Evolutionary conservation across 2,329 filamentous ascomycete species (phyloP).

Genomic region (Calonectria pteridis): DNA sequence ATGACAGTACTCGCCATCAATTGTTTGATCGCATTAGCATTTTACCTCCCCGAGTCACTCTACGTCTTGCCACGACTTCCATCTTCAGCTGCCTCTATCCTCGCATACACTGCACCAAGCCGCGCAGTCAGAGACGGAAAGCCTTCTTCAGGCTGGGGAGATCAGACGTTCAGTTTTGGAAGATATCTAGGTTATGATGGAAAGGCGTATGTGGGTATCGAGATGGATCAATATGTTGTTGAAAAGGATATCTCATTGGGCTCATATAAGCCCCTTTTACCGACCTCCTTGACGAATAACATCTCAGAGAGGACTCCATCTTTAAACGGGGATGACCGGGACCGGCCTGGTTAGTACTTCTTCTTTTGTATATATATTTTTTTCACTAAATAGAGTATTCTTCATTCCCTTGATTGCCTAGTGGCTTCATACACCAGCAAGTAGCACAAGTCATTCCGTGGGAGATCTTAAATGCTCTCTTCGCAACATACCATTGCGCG

Average conservation of each 20-base stretch:
- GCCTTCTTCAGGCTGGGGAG: neutral
- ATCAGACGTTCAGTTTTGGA: conserved; percentile 16
- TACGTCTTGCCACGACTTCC: conserved; percentile 8
- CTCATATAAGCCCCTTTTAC: neutral
- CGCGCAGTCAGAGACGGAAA: neutral
- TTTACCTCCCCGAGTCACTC: neutral
- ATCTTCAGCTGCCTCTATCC: neutral
- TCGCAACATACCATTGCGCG: too few relatives aligned
- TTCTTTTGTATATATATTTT: neutral
- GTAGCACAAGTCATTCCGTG: too few relatives aligned
- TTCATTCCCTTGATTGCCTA: neutral
- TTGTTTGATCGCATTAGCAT: neutral
- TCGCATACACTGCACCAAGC: conserved; percentile 18
- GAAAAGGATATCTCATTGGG: neutral
- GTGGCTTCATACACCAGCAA: too few relatives aligned
- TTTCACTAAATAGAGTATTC: neutral
- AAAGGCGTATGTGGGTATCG: conserved; percentile 8
- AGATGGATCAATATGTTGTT: conserved; percentile 6
- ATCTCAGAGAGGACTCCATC: neutral
- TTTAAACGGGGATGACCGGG: neutral
- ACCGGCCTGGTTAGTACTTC: neutral
- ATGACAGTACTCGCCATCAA: neutral
- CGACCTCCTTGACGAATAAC: neutral
- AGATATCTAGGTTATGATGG: conserved; percentile 12
- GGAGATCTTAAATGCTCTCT: too few relatives aligned